Conservation (phyloP, 1,284 basidiomycete genomes). For the Inonotus obliquus region DNA sequence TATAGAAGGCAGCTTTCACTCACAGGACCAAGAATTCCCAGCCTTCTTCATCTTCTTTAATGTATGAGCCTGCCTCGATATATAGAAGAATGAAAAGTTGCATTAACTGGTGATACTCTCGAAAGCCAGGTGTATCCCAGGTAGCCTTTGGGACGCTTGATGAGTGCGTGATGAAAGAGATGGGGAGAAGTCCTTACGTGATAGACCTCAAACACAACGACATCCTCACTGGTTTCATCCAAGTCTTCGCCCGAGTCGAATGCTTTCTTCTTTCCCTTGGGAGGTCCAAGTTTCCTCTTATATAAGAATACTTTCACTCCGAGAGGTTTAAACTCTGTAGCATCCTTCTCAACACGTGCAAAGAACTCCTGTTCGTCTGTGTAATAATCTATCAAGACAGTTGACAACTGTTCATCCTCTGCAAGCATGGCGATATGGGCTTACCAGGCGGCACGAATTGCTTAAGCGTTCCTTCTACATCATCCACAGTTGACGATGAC, state of each 20-base stretch:
- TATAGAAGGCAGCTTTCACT: conserved; percentile 29
- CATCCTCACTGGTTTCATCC: conserved; percentile 51
- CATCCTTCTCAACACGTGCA: conserved; percentile 68
- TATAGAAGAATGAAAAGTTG: conserved; percentile 93
- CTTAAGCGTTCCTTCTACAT: conserved; percentile 75
- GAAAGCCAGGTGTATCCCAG: conserved; percentile 87
- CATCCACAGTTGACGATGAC: conserved; percentile 77
- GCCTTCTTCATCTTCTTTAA: conserved; percentile 82
- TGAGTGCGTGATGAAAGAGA: neutral
- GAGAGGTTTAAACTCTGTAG: conserved; percentile 67
- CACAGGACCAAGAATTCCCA: conserved; percentile 87
- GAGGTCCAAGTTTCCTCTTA: conserved; percentile 37
- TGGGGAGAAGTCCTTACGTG: conserved; percentile 53
- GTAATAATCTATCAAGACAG: conserved; percentile 48
- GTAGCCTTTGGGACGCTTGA: conserved; percentile 49
- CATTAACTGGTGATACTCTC: conserved; percentile 91
- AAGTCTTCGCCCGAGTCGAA: conserved; percentile 34
- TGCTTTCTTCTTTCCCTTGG: conserved; percentile 47
- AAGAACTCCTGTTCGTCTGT: conserved; percentile 64
- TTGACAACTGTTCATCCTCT: neutral
- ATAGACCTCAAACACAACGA: conserved; percentile 78
- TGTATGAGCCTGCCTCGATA: conserved; percentile 94
- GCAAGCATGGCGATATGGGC: conserved; percentile 16
- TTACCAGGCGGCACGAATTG: conserved; percentile 77
- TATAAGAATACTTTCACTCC: conserved; percentile 80